Evolutionary conservation across 108 stramenopile genomes (phyloP), one percentile per base, ranked within the genome.

Genomic region (Pseudonitzschia delicatissima): DNA sequence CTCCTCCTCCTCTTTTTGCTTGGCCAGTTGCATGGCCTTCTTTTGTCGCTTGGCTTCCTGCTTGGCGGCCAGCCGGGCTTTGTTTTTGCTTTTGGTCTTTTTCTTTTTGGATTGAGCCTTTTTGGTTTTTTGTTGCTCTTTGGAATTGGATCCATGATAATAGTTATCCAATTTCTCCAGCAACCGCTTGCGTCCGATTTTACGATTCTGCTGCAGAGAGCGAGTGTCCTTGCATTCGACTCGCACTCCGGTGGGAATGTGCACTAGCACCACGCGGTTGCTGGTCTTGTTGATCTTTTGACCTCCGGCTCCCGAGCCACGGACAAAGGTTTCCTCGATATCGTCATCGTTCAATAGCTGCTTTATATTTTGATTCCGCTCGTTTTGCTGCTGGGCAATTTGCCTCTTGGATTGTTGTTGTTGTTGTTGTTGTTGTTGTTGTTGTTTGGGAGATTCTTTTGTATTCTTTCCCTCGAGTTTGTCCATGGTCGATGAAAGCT

Each of bases 201-300:
- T 96, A 32, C 95, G 78, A 61, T 96, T 96, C 70, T 93, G 90
- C 58, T 85, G 82, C 50, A 96, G 78, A 5, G 88, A 90, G 35
- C 95, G 71, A 3, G 95, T 96, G 11, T 96, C 90, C 72, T 96
- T 92, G 55, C 91, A 93, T 34, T 92, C 88, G 4, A 96, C 87
- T 0, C 84, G 69, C 1, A 91, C 52, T 25, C 75, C 65, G 4
- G 95, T 96, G 0, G 95, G 92, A 1, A 55, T 28, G 44, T 96
- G 95, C 4, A 92, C 66, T 44, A 96, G 64, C 17, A 88, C 64
- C 13, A 96, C 95, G 45, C 78, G 66, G 60, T 87, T 92, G 33
- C 78, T 77, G 9, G 95, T 96, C 64, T 96, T 96, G 81, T 96
- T 96, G 42, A 92, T 78, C 76, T 95, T 95, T 77, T 95, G 91